These are phyloP conservation scores for Anaeramoeba flamelloides DNA, from an alignment of 78 protist genomes.

Conservation along the genomic window DNA sequence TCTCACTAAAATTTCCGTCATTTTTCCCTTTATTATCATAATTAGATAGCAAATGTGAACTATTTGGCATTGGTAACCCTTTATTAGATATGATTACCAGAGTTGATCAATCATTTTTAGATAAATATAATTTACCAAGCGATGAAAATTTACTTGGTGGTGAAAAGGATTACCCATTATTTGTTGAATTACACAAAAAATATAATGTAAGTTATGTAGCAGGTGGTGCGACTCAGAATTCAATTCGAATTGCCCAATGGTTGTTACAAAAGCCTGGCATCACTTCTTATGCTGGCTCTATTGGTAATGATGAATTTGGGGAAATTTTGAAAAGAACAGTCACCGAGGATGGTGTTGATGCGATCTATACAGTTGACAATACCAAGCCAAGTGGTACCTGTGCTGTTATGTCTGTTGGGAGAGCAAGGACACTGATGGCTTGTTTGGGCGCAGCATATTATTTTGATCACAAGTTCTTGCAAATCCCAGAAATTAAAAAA, in stretches of 20 bases:
- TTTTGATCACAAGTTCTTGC: no score
- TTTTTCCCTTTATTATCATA: no score
- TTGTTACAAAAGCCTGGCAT: conserved; percentile 22
- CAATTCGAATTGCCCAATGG: conserved; percentile 73
- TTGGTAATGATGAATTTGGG: conserved; percentile 68
- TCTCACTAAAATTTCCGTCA: no score
- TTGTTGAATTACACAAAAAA: conserved; percentile 42
- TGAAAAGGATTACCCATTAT: conserved; percentile 43
- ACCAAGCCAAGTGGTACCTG: conserved; percentile 76
- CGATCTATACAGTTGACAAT: conserved; percentile 10
- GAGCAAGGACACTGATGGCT: no score
- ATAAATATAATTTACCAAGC: conserved; percentile 46
- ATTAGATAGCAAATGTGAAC: no score
- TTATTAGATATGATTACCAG: conserved; percentile 58
- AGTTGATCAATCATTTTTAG: conserved; percentile 25
- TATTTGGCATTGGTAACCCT: conserved; percentile 62
- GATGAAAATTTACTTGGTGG: conserved; percentile 68
- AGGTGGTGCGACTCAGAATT: conserved; percentile 78
- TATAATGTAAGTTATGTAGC: conserved; percentile 59
- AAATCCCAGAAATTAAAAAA: no score
- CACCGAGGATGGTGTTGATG: conserved; percentile 25
- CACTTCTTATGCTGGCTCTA: conserved; percentile 63
- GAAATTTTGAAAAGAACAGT: conserved; percentile 27
- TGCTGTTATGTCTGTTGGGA: no score
- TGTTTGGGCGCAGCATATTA: no score